Conservation (phyloP, 805 yeast species). For the Candida ovalis region DNA sequence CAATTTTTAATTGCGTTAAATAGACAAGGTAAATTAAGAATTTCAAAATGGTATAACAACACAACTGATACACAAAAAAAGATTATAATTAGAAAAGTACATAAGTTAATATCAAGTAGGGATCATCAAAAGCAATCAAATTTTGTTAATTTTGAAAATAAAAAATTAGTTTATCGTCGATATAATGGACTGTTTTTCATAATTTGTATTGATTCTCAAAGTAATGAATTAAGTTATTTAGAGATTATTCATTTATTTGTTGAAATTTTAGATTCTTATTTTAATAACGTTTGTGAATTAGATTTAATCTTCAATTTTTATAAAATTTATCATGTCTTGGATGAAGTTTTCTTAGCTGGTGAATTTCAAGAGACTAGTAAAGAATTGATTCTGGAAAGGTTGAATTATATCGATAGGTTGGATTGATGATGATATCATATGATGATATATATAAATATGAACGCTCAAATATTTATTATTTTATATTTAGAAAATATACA, state of each 20-base stretch:
- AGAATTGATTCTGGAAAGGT: conserved; percentile 56
- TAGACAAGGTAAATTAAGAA: conserved; percentile 88
- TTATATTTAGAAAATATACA: too few relatives aligned
- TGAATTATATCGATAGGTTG: conserved; percentile 59
- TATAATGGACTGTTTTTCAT: conserved; percentile 91
- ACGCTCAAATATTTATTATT: too few relatives aligned
- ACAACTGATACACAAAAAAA: conserved; percentile 41
- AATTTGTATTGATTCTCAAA: conserved; percentile 73
- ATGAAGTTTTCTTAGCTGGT: conserved; percentile 87
- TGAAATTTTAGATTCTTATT: conserved; percentile 80
- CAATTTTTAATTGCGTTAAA: conserved; percentile 81
- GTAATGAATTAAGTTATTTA: conserved; percentile 77
- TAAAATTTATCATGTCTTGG: conserved; percentile 76
- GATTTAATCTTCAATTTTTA: conserved; percentile 91
- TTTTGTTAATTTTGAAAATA: conserved; percentile 43
- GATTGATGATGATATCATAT: conserved; percentile 34
- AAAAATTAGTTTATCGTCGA: conserved; percentile 76
- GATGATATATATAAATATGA: neutral
- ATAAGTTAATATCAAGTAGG: conserved; percentile 72
- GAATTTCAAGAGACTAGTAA: conserved; percentile 86
- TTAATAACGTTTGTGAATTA: conserved; percentile 88
- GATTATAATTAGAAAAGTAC: conserved; percentile 58
- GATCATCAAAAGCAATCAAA: conserved; percentile 73
- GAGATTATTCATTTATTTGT: conserved; percentile 87
- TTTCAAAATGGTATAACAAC: conserved; percentile 67